Base-by-base conservation (phyloP, 257 asterid species). In the Scutellaria minor region DNA sequence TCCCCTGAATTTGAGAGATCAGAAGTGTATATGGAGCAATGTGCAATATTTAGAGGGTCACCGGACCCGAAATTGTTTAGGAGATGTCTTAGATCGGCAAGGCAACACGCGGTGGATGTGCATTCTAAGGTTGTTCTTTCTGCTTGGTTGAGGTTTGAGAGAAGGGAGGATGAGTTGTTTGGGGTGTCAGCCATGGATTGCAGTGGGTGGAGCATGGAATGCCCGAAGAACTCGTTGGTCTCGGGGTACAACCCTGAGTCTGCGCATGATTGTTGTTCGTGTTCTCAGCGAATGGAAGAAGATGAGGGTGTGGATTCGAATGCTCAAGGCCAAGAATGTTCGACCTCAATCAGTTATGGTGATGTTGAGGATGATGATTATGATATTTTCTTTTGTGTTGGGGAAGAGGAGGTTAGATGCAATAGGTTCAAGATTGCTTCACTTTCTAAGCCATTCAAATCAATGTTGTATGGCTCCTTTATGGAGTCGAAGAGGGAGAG, bases 141-240 rank as follows among this genome's bases (percentile, higher is more conserved):
- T 0, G 85, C 98, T n/a, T 94, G 99, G 99, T 73, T 95, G 84
- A 90, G 97, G 83, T 90, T 63, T 64, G 97, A 92, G 75, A 84
- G 98, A 73, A 85, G 97, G 78, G 99, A 95, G 78, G 95, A 90
- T 24, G 98, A 90, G 89, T 77, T 95, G 74, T 71, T 85, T 31
- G 99, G 99, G 50, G 79, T 88, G 45, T 87, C 95, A 0, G 90
- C 97, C 0, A 87, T 95, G 98, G 91, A 90, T 78, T 91, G 99
- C 73, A 82, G 87, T 52, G 93, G 97, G 10, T 75, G 93, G 80
- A 86, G 73, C 69, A 79, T 88, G 89, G 99, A 95, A 52, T 95
- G 99, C 84, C 98, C 96, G 0, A 86, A 73, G 72, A 71, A 58
- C 60, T 80, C 97, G 4, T 68, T 95, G 80, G 64, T 84, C n/a